Conservation (phyloP, 2,329 filamentous ascomycete genomes). For the Graphiopsis chlorocephala region DNA sequence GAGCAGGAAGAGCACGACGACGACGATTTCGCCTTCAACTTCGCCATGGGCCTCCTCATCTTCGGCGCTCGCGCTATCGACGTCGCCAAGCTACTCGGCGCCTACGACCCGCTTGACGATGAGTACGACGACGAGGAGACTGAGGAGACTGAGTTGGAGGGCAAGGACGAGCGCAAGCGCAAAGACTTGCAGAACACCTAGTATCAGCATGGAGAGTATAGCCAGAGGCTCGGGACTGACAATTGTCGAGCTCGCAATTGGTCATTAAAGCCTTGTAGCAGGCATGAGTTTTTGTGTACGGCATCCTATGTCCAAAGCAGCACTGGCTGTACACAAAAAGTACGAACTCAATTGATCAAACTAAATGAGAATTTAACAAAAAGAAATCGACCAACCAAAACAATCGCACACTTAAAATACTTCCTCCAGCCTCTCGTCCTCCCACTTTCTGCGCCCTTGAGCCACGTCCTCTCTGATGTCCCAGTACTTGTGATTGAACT, state of each 20-base stretch:
- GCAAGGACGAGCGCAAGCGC: neutral
- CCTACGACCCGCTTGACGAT: neutral
- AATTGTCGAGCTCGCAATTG: neutral
- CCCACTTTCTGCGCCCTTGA: constrained; percentile 62
- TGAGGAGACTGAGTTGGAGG: neutral
- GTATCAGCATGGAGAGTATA: neutral
- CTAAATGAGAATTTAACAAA: neutral
- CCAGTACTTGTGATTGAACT: constrained; percentile 89
- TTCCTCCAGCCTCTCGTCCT: constrained; percentile 62
- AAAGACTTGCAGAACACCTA: neutral
- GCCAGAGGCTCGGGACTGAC: neutral
- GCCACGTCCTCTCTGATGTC: constrained; percentile 65
- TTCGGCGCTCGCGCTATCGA: neutral
- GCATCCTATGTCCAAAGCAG: neutral
- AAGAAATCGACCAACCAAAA: neutral
- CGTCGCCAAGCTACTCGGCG: neutral
- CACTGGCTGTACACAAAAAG: neutral
- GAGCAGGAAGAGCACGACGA: neutral
- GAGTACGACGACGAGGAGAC: neutral
- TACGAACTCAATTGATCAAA: neutral
- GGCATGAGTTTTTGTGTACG: neutral
- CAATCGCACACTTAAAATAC: constrained; percentile 52
- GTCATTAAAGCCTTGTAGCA: too few relatives aligned
- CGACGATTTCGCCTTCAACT: neutral
- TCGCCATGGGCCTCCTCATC: neutral